Base-by-base conservation (phyloP, 805 yeast genomes). In the Lipomyces sp. region DNA sequence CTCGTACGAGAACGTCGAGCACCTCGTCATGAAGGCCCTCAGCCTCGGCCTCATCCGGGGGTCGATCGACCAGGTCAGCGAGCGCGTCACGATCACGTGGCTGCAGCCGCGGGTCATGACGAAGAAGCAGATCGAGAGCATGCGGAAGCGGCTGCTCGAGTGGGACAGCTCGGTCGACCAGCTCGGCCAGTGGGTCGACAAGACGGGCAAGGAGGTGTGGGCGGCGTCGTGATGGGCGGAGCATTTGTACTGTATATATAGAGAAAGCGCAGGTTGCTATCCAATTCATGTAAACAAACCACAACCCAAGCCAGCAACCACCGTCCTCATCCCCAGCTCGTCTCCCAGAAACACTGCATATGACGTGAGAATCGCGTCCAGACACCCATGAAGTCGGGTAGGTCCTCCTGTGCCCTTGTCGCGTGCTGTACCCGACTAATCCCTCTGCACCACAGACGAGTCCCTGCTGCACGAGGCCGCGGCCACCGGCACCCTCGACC, bases 21-120 rank as follows among this genome's bases (percentile, higher is more conserved):
- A 83, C 62, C 74, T 93, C 64, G 83, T 91, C 29, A 90, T 93
- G 84, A 87, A 87, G 71, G 90, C 96, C 35, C 80, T 93, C 57
- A 81, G 93, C 57, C 73, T 93, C 50, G 86, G 86, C 16, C 75
- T 93, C 59, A 77, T 93, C 63, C 81, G 81, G 68, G 98, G 98
- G n/a, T 75, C 79, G 45, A 91, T 93, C 61, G 95, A 93, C 67
- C 95, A 93, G 71, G 86, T 89, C 38, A 79, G 80, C 43, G 80
- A 83, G 67, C 72, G 83, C 13, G 85, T 93, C 49, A 81, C 84
- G 31, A 82, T 93, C 42, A 81, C 85, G 24, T 93, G 98, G 98
- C 83, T 91, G 55, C 98, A 93, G 74, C 98, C 98, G 52, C 78
- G 98, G 63, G 86, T 89, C 48, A 83, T 93, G 77, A 87, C 87